Evolutionary conservation across 2,329 filamentous ascomycete species (phyloP), one percentile per base, ranked within the genome.

Genomic region (Fonsecaea erecta): DNA sequence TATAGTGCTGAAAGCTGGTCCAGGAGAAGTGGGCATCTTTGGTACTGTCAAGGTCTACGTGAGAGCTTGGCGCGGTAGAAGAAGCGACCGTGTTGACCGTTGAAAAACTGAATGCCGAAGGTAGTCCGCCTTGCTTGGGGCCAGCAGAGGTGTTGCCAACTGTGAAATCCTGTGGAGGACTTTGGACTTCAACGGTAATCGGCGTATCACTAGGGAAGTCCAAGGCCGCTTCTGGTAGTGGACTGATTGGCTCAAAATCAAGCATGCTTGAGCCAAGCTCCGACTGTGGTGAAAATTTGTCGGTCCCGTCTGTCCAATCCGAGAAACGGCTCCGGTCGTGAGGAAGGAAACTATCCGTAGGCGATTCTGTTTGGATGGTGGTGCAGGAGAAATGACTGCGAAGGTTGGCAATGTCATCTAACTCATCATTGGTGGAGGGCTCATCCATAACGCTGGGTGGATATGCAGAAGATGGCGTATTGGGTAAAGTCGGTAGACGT

Each of bases 401-500:
- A 16, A 71, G 60, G 51, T 63, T 60, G 18, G 62, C 62, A 43
- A 69, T 55, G 9, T 69, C 65, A 28, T 54, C 26, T 34, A 21
- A 21, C 43, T 62, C 46, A 8, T 46, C 35, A 46, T 59, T 40
- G 34, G 18, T 40, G 5, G 57, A 54, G 34, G 66, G 64, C 18
- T 62, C 64, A 30, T 64, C 68, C 14, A 60, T 26, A n/a, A 40
- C 57, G 28, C 70, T 71, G 18, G 64, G 59, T 5, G 69, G 70
- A 62, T 71, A 73, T 28, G 79, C 79, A 0, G 79, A 81, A 0
- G 79, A 81, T 30, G 79, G 80, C 4, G 78, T 78, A 66, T 81
- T 81, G 8, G 80, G 80, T 21, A 81, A 72, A 7, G 79, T 80
- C 5, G 80, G 80, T 24, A 82, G 73, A 46, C 79, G 72, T 65